These are phyloP conservation scores for Chaetomium fimeti DNA, from an alignment of 495 filamentous ascomycete genomes.

Conservation along the genomic window DNA sequence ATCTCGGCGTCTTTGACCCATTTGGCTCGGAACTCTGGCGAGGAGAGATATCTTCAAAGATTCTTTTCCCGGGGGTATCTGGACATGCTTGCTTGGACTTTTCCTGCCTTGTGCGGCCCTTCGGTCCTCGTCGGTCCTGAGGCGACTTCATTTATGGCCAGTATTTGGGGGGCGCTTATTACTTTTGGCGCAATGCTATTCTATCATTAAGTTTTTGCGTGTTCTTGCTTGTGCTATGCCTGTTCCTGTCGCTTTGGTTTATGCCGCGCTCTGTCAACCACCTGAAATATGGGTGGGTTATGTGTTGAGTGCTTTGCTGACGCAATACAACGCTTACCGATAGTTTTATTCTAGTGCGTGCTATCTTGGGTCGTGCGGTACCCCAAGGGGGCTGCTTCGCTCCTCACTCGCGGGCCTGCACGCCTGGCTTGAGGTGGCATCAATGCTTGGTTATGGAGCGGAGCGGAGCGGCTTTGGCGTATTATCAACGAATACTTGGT, in stretches of 20 bases:
- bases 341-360: too few relatives aligned
- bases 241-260: background rate
- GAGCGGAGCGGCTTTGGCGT: too few relatives aligned
- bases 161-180: conserved; percentile 8
- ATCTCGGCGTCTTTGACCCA: background rate
- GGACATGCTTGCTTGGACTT: background rate
- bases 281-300: too few relatives aligned
- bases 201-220: conserved; percentile 3
- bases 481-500: too few relatives aligned
- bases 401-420: too few relatives aligned
- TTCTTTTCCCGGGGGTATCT: background rate
- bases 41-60: background rate
- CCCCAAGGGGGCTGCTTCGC: too few relatives aligned
- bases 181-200: conserved; percentile 13
- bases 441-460: too few relatives aligned
- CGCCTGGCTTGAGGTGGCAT: too few relatives aligned
- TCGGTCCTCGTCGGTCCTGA: background rate
- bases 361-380: too few relatives aligned
- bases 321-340: too few relatives aligned
- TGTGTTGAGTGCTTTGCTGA: too few relatives aligned
- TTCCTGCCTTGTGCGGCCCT: background rate
- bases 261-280: background rate
- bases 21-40: conserved; percentile 5
- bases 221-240: background rate
- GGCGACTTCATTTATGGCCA: conserved; percentile 1